Percentiles rank a stretch among this genome's conserved stretches.
Evolutionary conservation across 1,284 basidiomycete species (phyloP).

Genomic region (Sporisorium sorghi): DNA sequence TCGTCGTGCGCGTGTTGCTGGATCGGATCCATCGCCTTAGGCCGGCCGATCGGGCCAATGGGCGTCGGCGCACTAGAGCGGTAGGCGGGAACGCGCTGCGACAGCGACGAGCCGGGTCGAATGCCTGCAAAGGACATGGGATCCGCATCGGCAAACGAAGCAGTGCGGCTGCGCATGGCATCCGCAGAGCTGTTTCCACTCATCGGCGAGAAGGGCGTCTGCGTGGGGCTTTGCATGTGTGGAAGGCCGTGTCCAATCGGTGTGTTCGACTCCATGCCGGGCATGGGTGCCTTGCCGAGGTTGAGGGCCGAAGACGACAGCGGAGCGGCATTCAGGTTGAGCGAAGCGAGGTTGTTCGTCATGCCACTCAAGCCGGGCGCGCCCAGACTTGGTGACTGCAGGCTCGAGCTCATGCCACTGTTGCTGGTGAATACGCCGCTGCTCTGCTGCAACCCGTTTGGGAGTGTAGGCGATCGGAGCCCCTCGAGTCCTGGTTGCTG

Average conservation of each 20-base stretch:
- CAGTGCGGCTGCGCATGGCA: slow-evolving; percentile 42
- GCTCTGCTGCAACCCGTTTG: slow-evolving; percentile 44
- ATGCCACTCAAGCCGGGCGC: slow-evolving; percentile 39
- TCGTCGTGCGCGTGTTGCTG: slow-evolving; percentile 45
- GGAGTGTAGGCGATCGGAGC: slow-evolving; percentile 48
- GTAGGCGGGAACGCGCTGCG: slow-evolving; percentile 46
- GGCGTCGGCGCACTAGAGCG: slow-evolving; percentile 49
- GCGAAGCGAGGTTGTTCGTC: slow-evolving; percentile 51
- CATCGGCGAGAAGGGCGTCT: slow-evolving; percentile 51
- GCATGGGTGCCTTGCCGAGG: slow-evolving; percentile 24
- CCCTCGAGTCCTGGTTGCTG: slow-evolving; percentile 48
- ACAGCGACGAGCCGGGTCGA: slow-evolving; percentile 47
- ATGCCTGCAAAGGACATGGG: slow-evolving; percentile 47
- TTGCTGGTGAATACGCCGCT: slow-evolving; percentile 36
- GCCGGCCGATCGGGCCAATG: slow-evolving; percentile 68
- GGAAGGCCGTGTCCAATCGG: slow-evolving; percentile 18
- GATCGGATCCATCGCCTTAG: slow-evolving; percentile 45
- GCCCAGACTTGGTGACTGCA: slow-evolving; percentile 43
- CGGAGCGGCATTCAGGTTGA: slow-evolving; percentile 48
- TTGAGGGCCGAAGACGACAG: slow-evolving; percentile 23
- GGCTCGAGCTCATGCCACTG: slow-evolving; percentile 31
- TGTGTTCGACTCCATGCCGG: slow-evolving; percentile 26
- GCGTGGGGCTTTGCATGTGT: slow-evolving; percentile 40
- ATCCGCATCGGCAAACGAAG: slow-evolving; percentile 47
- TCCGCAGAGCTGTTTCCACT: slow-evolving; percentile 26